Percentiles rank a stretch among this genome's conserved stretches.
Evolutionary conservation across 148 eudicot genomes (phyloP).

Genomic region (Cornus controversa): DNA sequence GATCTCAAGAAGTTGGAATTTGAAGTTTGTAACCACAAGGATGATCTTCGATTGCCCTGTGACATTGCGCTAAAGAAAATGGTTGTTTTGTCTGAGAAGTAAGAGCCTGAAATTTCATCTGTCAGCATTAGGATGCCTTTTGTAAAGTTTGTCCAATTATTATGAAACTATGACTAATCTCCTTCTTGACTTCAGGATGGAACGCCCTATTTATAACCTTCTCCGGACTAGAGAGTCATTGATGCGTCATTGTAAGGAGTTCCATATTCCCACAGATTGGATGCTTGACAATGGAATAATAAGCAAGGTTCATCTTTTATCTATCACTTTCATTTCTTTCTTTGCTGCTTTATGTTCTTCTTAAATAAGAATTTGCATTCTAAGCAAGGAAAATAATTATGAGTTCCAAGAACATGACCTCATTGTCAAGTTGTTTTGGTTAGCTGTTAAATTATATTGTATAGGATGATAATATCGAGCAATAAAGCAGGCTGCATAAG

Average conservation of each 20-base stretch:
- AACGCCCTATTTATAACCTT: conserved; percentile 58
- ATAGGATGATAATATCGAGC: background rate
- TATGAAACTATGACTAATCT: background rate
- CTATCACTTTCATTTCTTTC: background rate
- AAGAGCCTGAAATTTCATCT: conserved; percentile 13
- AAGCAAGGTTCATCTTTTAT: conserved; percentile 52
- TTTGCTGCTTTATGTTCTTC: too few species aligned
- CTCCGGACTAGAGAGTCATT: conserved; percentile 62
- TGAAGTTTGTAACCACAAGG: conserved; percentile 51
- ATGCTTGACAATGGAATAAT: conserved; percentile 79
- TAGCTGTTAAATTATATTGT: background rate
- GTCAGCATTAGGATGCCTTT: background rate
- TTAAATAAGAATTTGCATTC: too few species aligned
- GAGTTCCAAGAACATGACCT: background rate
- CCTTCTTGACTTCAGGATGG: conserved; percentile 60
- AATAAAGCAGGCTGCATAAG: conserved; percentile 8
- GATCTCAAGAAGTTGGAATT: conserved; percentile 74
- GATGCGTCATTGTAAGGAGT: conserved; percentile 66
- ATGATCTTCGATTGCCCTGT: conserved; percentile 61
- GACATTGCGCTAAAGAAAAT: conserved; percentile 74
- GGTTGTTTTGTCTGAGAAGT: conserved; percentile 76
- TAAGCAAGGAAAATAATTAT: background rate
- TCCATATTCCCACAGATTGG: conserved; percentile 77
- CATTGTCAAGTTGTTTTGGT: background rate
- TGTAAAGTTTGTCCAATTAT: background rate